Conservation (phyloP, 2,329 filamentous ascomycete genomes). For the Beauveria scarabaeidicola region DNA sequence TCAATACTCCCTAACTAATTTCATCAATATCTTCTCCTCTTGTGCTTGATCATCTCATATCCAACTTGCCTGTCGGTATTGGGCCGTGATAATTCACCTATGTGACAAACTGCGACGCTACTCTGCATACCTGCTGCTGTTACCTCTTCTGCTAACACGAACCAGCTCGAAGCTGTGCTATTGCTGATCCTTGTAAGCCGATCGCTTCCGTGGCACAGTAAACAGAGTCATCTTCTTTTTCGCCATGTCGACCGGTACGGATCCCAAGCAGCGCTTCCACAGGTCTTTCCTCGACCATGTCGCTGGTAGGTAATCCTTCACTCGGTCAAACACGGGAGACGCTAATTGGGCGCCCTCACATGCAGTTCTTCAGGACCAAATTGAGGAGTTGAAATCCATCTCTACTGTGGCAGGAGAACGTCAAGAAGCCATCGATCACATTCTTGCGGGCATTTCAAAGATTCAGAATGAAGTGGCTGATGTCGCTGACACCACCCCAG, state of each 20-base stretch:
- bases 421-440: constrained; percentile 70
- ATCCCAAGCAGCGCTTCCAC: constrained; percentile 70
- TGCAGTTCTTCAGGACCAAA: constrained; percentile 67
- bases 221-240: not conserved
- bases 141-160: not conserved
- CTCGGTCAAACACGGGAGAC: not conserved
- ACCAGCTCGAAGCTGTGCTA: not conserved
- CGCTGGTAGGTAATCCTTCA: constrained; percentile 43
- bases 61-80: not conserved
- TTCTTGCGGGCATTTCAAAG: constrained; percentile 68
- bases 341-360: not conserved
- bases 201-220: not conserved
- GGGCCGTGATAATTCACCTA: too few species aligned
- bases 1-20: not conserved
- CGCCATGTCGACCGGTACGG: constrained; percentile 20
- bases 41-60: not conserved
- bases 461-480: constrained; percentile 81
- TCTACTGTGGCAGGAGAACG: constrained; percentile 62
- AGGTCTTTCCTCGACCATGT: constrained; percentile 72
- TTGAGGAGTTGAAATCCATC: constrained; percentile 56
- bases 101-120: not conserved
- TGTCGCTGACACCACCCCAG: constrained; percentile 70
- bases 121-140: not conserved
- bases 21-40: not conserved
- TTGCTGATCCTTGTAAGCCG: not conserved